Conservation (phyloP, 2,329 filamentous ascomycete genomes). For the Fusarium camptoceras region DNA sequence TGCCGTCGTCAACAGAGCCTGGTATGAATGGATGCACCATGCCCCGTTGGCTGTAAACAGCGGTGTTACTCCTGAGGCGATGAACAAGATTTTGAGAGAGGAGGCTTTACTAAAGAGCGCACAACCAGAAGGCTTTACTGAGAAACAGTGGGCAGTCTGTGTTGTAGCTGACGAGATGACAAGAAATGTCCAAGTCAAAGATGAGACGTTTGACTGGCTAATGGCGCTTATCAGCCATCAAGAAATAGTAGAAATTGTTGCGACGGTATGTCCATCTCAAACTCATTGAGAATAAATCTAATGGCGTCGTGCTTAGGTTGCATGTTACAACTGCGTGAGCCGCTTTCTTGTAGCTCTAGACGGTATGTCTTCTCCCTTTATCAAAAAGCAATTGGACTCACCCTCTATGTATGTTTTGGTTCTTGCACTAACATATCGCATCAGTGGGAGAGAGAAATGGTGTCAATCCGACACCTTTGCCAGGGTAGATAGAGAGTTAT, state of each 20-base stretch:
- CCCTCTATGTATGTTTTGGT: no score
- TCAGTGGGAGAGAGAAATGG: neutral
- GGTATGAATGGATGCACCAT: constrained; percentile 10
- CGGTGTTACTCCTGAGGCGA: neutral
- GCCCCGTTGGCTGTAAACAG: neutral
- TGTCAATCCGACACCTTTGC: no score
- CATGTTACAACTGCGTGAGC: constrained; percentile 4
- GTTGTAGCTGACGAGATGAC: constrained; percentile 5
- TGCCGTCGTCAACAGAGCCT: neutral
- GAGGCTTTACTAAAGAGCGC: neutral
- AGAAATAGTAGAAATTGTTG: constrained; percentile 2
- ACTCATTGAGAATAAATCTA: neutral
- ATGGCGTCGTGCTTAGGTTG: neutral
- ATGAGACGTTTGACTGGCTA: neutral
- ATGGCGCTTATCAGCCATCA: neutral
- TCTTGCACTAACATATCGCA: no score
- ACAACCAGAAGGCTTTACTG: neutral
- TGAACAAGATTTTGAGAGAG: neutral
- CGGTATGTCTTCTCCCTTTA: neutral
- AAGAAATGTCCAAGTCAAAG: neutral
- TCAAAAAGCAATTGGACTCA: no score
- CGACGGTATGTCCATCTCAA: neutral
- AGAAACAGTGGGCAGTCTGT: constrained; percentile 1
- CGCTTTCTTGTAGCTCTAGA: constrained; percentile 11
- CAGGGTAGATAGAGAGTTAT: no score